Evolutionary conservation across 1,139 yeast species (phyloP), one percentile per base, ranked within the genome.

Genomic region (Martiniozyma asiatica): DNA sequence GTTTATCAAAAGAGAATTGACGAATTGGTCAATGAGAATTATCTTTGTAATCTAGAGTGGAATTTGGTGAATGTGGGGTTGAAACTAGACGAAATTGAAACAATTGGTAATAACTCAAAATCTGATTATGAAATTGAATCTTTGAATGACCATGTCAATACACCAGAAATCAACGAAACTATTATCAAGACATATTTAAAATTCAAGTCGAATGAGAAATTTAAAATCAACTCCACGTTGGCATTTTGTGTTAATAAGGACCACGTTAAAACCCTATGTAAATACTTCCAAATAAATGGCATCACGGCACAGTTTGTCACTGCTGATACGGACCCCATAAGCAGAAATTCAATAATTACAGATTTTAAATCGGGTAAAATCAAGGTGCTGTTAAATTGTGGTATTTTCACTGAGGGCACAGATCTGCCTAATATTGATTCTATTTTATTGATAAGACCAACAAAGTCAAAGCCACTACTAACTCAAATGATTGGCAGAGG

Each of bases 401-500:
- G 79, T 15, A 84, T 87, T 3, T 78, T 87, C 43, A 87, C 95
- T 0, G 98, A 89, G 52, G 98, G 98, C 0, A 84, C 97, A 0
- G 97, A 87, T 54, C 76, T 87, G 14, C 97, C 97, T 2, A 76
- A 77, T 40, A 79, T 87, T 35, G 97, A 87, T 48, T 76, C 85
- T 17, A 58, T 87, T 7, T 59, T 87, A 28, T 56, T 87, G 20
- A 80, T 84, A 4, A 58, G 96, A 24, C 96, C 96, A 1, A 81
- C 96, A 0, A 65, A 65, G 36, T 84, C 96, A 1, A 57, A 73
- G 20, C 70, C 80, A 0, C 55, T 85, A 28, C 53, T 84, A 27
- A 66, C 74, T 12, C 98, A 87, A 49, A 87, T 87, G 95, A 67
- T 87, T 16, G 98, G 98, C 1, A 63, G 97, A 37, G 97, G 97